Base-by-base conservation (phyloP, 2,329 filamentous ascomycete genomes). In the Pseudocercospora musae region DNA sequence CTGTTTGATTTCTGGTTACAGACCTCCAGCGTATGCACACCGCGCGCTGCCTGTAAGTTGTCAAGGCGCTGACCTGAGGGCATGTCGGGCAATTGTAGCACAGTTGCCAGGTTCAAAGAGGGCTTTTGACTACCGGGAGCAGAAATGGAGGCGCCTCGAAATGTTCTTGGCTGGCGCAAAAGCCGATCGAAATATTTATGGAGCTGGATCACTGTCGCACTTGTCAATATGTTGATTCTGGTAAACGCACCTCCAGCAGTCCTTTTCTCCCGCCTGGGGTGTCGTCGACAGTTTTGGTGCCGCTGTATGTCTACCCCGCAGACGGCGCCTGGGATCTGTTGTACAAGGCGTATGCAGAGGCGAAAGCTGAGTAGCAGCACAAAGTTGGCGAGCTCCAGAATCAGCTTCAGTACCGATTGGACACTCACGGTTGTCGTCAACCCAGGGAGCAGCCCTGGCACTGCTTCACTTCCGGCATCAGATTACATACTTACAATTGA, bases 341-440 rank as follows among this genome's bases (percentile, higher is more conserved):
- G 44, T 69, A 63, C 57, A 56, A 62, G 7, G 63, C 66, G 67
- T 69, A 57, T 46, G 59, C 29, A 31, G 11, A 13, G 11, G 31
- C 11, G 31, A 33, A 33, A 33, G 11, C 11, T 65, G 3, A 40
- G 18, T 42, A 65, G 69, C 42, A 58, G 56, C 10, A 33, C 59
- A 31, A 42, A 58, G n/a, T 21, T 18, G 11, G 52, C 31, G 20
- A 15, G 31, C 31, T 33, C n/a, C 42, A 63, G 57, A n/a, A 56
- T 59, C 48, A 40, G 53, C 21, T 46, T 46, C 20, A 60, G 15
- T n/a, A 57, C 67, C 2, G 54, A 68, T 37, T 42, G 68, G 49
- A 56, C 64, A 13, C 70, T 71, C 54, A 37, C 66, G 1, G 61
- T 70, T 21, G 64, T 70, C 50, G 48, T 71, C 31, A 71, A 71